Evolutionary conservation across 441 rosid species (phyloP).

Genomic region (Adansonia madagascariensis): DNA sequence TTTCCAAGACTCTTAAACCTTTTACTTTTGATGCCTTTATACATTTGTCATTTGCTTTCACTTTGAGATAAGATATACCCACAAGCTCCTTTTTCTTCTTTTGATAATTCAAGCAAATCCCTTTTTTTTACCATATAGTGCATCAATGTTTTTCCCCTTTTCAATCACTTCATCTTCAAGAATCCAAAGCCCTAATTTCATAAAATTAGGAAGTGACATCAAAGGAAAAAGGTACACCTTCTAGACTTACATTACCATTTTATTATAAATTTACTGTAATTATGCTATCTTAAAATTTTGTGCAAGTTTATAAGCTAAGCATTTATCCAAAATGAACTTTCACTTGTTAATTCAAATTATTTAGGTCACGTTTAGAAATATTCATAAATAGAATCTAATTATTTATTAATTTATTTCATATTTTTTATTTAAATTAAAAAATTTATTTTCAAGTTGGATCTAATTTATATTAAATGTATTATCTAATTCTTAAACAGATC

Average conservation of each 20-base stretch:
- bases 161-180: slow-evolving; percentile 1
- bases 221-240: neutral
- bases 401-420: too few species aligned
- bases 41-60: neutral
- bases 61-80: too few species aligned
- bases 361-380: too few species aligned
- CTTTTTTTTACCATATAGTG: neutral
- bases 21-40: neutral
- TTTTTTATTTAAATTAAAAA: too few species aligned
- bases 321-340: neutral
- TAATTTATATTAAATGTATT: too few species aligned
- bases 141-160: too few species aligned
- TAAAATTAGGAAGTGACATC: neutral
- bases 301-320: slow-evolving; percentile 4
- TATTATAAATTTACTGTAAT: neutral
- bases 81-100: neutral
- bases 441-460: too few species aligned
- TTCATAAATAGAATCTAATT: too few species aligned
- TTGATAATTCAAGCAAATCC: neutral
- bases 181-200: neutral
- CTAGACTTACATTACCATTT: neutral
- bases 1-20: neutral
- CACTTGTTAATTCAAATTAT: neutral
- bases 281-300: neutral
- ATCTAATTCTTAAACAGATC: too few species aligned